Evolutionary conservation across 768 basidiomycete species (phyloP).

Genomic region (Rhodotorula sphaerocarpa): DNA sequence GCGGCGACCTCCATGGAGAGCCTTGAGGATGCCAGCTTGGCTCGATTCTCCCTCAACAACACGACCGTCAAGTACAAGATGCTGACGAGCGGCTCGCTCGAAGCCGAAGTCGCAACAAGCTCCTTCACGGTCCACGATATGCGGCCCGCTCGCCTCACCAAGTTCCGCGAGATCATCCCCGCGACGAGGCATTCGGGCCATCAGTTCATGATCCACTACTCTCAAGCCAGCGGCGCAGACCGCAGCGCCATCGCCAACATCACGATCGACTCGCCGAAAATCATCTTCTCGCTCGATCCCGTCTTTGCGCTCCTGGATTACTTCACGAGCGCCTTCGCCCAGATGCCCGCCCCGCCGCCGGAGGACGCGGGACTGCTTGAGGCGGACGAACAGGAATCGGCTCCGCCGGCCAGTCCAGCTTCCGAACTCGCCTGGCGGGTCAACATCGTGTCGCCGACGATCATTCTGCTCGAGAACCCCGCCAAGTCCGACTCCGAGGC

Average conservation of each 20-base stretch:
- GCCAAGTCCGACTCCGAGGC: slow-evolving; percentile 68
- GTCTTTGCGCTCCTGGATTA: slow-evolving; percentile 81
- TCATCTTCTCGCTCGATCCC: slow-evolving; percentile 87
- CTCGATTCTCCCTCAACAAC: slow-evolving; percentile 71
- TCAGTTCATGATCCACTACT: slow-evolving; percentile 81
- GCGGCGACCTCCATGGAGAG: slow-evolving; percentile 53
- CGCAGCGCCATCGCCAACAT: slow-evolving; percentile 64
- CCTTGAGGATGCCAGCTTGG: slow-evolving; percentile 71
- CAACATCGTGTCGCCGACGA: slow-evolving; percentile 80
- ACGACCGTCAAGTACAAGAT: slow-evolving; percentile 71
- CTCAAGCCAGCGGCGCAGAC: slow-evolving; percentile 57
- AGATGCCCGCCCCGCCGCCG: slow-evolving; percentile 1
- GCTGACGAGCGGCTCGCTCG: slow-evolving; percentile 70
- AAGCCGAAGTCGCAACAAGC: slow-evolving; percentile 77
- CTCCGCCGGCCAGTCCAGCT: slow-evolving; percentile 10
- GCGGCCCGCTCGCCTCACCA: slow-evolving; percentile 60
- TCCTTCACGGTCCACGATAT: slow-evolving; percentile 90
- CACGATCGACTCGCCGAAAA: slow-evolving; percentile 81
- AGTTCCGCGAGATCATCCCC: slow-evolving; percentile 90
- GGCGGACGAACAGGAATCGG: slow-evolving; percentile 29
- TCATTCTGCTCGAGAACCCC: slow-evolving; percentile 81
- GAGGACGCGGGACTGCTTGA: slow-evolving; percentile 31
- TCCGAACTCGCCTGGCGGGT: slow-evolving; percentile 55
- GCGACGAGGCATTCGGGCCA: slow-evolving; percentile 82
- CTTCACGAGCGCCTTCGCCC: slow-evolving; percentile 55